Base-by-base conservation (phyloP, 108 stramenopile genomes). In the Skeletonema marinoi region DNA sequence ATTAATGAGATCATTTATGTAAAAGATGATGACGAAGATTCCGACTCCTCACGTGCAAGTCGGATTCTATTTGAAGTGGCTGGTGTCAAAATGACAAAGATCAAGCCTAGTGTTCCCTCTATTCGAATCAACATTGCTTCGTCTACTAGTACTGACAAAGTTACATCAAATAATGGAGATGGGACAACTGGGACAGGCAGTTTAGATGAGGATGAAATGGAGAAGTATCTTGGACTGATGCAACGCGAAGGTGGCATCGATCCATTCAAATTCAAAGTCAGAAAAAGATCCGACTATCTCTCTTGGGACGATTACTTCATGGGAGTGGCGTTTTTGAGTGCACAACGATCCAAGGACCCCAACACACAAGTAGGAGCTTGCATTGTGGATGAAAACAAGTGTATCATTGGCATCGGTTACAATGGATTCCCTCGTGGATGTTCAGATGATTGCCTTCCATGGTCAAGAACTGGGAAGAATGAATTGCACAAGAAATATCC, bases 231-330 rank as follows among this genome's bases (percentile, higher is more conserved):
- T 3, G 87, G 83, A 32, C 69, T 87, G 29, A 39, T 85, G 21
- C 50, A 60, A 10, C 63, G 81, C 25, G 93, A 94, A 78, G 90
- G 90, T 29, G 68, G 79, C 21, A 90, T 85, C 56, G 86, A 89
- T 64, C 88, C 88, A 12, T 75, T 85, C 39, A 41, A 78, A 17
- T 69, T 48, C 60, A 67, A 5, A 19, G 82, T 83, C 13, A 82
- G 70, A 48, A 77, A 73, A 76, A 69, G 86, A 46, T 21, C 30
- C 3, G 72, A 85, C 66, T 84, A 91, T 75, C 69, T 99, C 1
- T 87, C 94, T 12, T 99, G 98, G 98, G 95, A 98, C 59, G 97
- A 97, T 56, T 95, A 96, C 75, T 98, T 98, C 75, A 98, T 97
- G 95, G 87, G 92, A 16, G 85, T 99, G 25, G 96, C 98, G 7